Percentiles rank a stretch among this genome's conserved stretches.
These are phyloP conservation scores for Paxillus involutus DNA, from an alignment of 768 basidiomycete genomes.

Conservation along the genomic window DNA sequence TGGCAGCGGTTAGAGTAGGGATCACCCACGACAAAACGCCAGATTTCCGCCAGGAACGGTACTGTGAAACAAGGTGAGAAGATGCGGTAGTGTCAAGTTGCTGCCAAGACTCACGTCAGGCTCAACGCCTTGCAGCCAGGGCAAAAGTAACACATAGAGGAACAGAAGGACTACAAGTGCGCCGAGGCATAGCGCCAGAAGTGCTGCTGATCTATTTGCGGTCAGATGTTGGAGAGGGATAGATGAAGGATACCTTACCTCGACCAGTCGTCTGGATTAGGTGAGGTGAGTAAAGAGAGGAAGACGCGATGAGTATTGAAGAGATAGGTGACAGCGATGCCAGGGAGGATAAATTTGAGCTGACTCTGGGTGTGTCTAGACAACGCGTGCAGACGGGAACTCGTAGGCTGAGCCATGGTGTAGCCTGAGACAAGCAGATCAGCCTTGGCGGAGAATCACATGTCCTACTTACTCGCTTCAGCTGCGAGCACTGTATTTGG, in stretches of 20 bases:
- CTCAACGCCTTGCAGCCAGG: conserved; percentile 64
- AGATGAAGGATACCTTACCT: conserved; percentile 35
- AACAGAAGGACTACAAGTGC: conserved; percentile 67
- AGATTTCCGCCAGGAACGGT: conserved; percentile 72
- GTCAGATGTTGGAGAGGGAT: conserved; percentile 4
- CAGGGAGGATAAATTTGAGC: conserved; percentile 77
- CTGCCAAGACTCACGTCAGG: conserved; percentile 56
- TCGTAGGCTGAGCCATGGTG: conserved; percentile 14
- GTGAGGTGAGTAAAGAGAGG: conserved; percentile 37
- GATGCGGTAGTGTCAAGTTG: not conserved
- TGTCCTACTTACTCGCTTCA: not conserved
- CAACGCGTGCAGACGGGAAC: conserved; percentile 17
- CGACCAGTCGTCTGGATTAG: conserved; percentile 46
- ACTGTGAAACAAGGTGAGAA: conserved; percentile 41
- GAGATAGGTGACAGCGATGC: conserved; percentile 60
- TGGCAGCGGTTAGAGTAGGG: conserved; percentile 67
- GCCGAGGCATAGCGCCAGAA: conserved; percentile 53
- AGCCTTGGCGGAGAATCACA: not conserved
- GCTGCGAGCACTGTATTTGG: no score
- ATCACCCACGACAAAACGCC: conserved; percentile 67
- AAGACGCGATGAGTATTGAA: conserved; percentile 56
- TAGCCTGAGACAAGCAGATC: not conserved
- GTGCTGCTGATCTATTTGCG: conserved; percentile 48
- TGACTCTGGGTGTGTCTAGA: conserved; percentile 60
- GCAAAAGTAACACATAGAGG: conserved; percentile 66